These are phyloP conservation scores for Chlamydomonas sp. DNA, from an alignment of 139 green algal genomes.

Conservation along the genomic window DNA sequence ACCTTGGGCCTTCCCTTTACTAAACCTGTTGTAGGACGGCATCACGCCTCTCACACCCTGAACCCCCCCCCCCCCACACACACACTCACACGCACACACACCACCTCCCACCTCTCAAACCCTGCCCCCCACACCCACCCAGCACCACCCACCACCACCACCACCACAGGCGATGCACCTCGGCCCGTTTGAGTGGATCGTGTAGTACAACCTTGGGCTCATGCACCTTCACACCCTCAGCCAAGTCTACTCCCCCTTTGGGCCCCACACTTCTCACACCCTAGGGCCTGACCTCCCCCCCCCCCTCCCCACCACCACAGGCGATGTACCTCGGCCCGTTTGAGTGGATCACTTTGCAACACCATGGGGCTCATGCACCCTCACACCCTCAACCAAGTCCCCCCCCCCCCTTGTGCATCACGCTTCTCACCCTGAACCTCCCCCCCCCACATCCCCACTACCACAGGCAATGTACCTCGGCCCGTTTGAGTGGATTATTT, in stretches of 20 bases:
- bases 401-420: not conserved
- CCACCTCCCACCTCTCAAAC: not conserved
- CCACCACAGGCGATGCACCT: constrained; percentile 43
- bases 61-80: not conserved
- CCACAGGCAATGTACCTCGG: constrained; percentile 65
- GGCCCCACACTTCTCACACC: too few species aligned
- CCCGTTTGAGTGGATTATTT: constrained; percentile 78
- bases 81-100: not conserved
- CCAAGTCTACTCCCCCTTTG: not conserved
- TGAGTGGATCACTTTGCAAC: not conserved
- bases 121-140: not conserved
- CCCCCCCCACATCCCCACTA: too few species aligned
- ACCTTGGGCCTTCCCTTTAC: too few species aligned
- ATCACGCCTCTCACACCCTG: not conserved
- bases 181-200: constrained; percentile 73
- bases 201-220: constrained; percentile 67
- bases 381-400: not conserved
- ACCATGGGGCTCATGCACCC: too few species aligned
- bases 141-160: not conserved
- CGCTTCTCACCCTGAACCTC: too few species aligned
- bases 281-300: too few species aligned
- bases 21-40: too few species aligned
- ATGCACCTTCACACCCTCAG: too few species aligned
- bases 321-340: not conserved
- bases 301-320: not conserved